Base-by-base conservation (phyloP, 2,329 filamentous ascomycete genomes). In the Lecanicillium sp. region DNA sequence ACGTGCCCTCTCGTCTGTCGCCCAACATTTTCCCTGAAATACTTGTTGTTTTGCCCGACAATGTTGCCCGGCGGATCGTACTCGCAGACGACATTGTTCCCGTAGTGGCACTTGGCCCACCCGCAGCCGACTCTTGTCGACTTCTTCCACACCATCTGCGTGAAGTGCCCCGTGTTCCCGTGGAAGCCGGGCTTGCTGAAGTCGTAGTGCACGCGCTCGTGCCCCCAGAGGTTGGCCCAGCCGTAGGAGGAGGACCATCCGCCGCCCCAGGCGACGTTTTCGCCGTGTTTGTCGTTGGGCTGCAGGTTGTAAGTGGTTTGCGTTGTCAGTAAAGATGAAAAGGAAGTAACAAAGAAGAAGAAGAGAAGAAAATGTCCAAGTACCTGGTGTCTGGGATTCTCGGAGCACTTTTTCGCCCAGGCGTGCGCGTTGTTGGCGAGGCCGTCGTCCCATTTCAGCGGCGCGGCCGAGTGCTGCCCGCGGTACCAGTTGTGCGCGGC, bases 111-210 rank as follows among this genome's bases (percentile, higher is more conserved):
- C 33, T 48, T 15, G 40, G 50, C 59, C 33, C 63, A 62, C 21
- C 62, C 76, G 54, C 76, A 83, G 0, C 82, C 81, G 1, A 84
- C 74, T 27, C 70, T 67, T 6, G 67, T 79, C 1, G 81, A 86
- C 20, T 68, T 63, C 62, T 75, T 79, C 84, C 85, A 88, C 5
- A 88, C 83, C 6, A 88, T 63, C 68, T 87, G 84, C 2, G 84
- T 85, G 56, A 88, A 88, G 60, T 87, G 83, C 0, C 84, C 84
- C 15, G 84, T 86, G 27, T 66, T 61, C 54, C 81, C 69, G 8
- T 58, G 67, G 57, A 85, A 88, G 1, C 73, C 74, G 0, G 74
- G 75, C 1, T 73, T 60, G 2, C 59, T 54, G 61, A 78, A 90
- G 55, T 84, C 64, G 60, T 87, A 90, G 5, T 68, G 50, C 0